Percentiles rank a stretch among this genome's conserved stretches.
Conservation (phyloP, 163 green algal genomes). For the Scenedesmus sp. region DNA sequence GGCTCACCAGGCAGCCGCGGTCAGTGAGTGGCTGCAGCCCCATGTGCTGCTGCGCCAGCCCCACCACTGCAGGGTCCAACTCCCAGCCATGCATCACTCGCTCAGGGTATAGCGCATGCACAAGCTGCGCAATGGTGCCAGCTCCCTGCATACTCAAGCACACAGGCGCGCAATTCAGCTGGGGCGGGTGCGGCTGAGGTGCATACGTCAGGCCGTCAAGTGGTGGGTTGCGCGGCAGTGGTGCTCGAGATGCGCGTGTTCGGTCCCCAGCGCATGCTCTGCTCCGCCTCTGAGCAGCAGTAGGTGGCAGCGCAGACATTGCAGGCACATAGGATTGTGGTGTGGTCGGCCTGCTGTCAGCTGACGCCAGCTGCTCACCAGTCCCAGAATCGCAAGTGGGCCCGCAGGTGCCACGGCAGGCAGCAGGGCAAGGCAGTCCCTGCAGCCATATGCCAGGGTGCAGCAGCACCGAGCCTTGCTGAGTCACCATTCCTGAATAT, state of each 20-base stretch:
- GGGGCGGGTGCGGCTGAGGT: background rate
- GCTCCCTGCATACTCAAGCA: constrained; percentile 41
- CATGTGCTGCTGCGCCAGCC: constrained; percentile 54
- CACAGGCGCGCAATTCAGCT: background rate
- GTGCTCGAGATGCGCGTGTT: no score
- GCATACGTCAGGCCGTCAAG: background rate
- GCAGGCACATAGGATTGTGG: no score
- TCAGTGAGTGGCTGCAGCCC: constrained; percentile 57
- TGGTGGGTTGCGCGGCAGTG: background rate
- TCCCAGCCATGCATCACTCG: constrained; percentile 62
- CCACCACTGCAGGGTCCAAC: constrained; percentile 59
- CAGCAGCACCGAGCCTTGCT: background rate
- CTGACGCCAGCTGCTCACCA: constrained; percentile 16
- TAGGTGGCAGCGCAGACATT: no score
- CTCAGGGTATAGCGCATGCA: constrained; percentile 30
- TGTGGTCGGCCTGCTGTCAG: background rate
- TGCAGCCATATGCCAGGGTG: background rate
- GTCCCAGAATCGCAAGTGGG: constrained; percentile 46
- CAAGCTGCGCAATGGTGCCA: constrained; percentile 52
- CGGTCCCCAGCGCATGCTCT: no score
- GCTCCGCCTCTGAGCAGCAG: background rate
- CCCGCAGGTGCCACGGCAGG: constrained; percentile 47
- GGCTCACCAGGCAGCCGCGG: constrained; percentile 50
- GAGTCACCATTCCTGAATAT: background rate
- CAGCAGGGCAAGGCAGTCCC: constrained; percentile 41